Percentiles rank a stretch among this genome's conserved stretches.
Conservation (phyloP, 768 basidiomycete species). For the Phaeolepiota aurea region DNA sequence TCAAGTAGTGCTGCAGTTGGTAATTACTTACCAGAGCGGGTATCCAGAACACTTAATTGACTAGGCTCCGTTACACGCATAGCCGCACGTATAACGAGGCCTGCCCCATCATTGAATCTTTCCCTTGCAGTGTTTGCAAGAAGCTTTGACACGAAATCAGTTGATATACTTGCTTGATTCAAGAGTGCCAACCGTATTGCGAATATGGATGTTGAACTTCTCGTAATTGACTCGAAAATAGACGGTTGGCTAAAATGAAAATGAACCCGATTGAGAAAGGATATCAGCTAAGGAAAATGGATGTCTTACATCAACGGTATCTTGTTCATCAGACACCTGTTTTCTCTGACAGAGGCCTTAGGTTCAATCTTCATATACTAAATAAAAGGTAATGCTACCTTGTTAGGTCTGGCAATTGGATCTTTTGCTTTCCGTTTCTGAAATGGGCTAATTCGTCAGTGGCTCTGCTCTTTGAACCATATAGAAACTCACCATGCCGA, state of each 20-base stretch:
- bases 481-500: constrained; percentile 52
- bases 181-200: constrained; percentile 77
- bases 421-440: constrained; percentile 63
- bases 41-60: constrained; percentile 53
- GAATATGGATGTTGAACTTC: constrained; percentile 78
- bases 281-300: neutral
- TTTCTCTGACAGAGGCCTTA: constrained; percentile 25
- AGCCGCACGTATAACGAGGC: constrained; percentile 59
- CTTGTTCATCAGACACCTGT: constrained; percentile 46
- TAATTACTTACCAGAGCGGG: constrained; percentile 46
- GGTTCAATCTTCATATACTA: neutral
- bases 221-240: constrained; percentile 87
- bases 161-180: too few relatives aligned
- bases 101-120: constrained; percentile 72
- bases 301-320: constrained; percentile 62
- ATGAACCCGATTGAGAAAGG: constrained; percentile 7
- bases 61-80: constrained; percentile 62
- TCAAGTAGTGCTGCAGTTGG: neutral
- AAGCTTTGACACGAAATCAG: too few relatives aligned
- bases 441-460: neutral
- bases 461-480: neutral
- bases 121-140: constrained; percentile 70
- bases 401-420: constrained; percentile 35
- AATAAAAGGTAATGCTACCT: constrained; percentile 29
- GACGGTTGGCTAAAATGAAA: constrained; percentile 44